Percentiles rank a stretch among this genome's conserved stretches.
Evolutionary conservation across 345 rosid genomes (phyloP).

Genomic region (Citrus glauca): DNA sequence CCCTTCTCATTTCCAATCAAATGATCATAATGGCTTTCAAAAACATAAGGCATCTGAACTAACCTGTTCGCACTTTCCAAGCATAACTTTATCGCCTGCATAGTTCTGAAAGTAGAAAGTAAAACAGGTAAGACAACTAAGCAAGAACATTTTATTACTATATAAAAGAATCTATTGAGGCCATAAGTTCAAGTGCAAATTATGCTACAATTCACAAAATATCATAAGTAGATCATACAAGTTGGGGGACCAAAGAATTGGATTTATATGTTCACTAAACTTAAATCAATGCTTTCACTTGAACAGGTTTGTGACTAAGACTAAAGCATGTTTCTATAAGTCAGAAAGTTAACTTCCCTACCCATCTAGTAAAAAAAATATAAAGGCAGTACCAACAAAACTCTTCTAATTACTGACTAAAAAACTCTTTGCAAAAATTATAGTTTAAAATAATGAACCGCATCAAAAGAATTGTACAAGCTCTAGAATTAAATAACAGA

Average conservation of each 20-base stretch:
- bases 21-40: background rate
- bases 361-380: background rate
- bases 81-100: slow-evolving; percentile 79
- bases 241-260: background rate
- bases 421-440: background rate
- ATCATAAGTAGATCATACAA: background rate
- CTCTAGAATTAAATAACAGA: background rate
- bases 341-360: background rate
- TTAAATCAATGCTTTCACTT: background rate
- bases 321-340: background rate
- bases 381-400: background rate
- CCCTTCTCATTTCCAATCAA: background rate
- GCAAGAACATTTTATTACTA: background rate
- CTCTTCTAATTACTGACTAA: background rate
- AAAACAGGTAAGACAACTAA: slow-evolving; percentile 12
- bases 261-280: background rate
- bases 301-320: background rate
- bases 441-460: background rate
- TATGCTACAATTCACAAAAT: slow-evolving; percentile 7
- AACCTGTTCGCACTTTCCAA: slow-evolving; percentile 99
- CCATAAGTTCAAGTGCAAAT: slow-evolving; percentile 8
- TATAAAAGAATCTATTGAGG: background rate
- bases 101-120: slow-evolving; percentile 58
- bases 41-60: slow-evolving; percentile 17
- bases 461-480: background rate